Percentiles rank a stretch among this genome's conserved stretches.
Evolutionary conservation across 768 basidiomycete genomes (phyloP).

Genomic region (Calocybe gangraenosa): DNA sequence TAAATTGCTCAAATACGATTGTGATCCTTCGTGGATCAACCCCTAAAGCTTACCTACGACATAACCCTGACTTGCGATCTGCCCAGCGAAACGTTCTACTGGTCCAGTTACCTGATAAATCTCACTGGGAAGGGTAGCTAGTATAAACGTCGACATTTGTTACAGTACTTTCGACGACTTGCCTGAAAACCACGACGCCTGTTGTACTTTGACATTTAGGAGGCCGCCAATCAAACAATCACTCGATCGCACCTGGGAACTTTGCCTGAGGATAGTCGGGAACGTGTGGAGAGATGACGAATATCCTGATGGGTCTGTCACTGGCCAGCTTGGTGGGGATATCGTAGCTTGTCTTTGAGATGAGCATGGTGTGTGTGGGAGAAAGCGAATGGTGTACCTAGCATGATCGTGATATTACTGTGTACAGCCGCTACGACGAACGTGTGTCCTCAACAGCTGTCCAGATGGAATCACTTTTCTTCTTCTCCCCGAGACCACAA

Average conservation of each 20-base stretch:
- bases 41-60: slow-evolving; percentile 54
- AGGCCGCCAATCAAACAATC: neutral
- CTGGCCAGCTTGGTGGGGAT: slow-evolving; percentile 61
- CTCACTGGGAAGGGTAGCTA: slow-evolving; percentile 47
- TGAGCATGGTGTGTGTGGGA: slow-evolving; percentile 55
- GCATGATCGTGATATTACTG: neutral
- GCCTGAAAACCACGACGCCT: slow-evolving; percentile 87
- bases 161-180: neutral
- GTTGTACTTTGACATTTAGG: slow-evolving; percentile 1
- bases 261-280: slow-evolving; percentile 86
- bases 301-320: slow-evolving; percentile 71
- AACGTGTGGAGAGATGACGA: slow-evolving; percentile 74
- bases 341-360: slow-evolving; percentile 76
- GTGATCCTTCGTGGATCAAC: slow-evolving; percentile 18
- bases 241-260: slow-evolving; percentile 63
- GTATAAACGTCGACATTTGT: neutral
- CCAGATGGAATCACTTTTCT: slow-evolving; percentile 3
- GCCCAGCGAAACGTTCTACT: slow-evolving; percentile 87
- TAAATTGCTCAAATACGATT: neutral
- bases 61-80: slow-evolving; percentile 84
- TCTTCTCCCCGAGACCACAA: slow-evolving; percentile 1
- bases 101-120: slow-evolving; percentile 97
- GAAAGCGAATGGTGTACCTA: slow-evolving; percentile 3
- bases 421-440: neutral
- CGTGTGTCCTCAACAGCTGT: neutral